Base-by-base conservation (phyloP, 1,139 yeast species). In the Groenewaldozyma sp. region DNA sequence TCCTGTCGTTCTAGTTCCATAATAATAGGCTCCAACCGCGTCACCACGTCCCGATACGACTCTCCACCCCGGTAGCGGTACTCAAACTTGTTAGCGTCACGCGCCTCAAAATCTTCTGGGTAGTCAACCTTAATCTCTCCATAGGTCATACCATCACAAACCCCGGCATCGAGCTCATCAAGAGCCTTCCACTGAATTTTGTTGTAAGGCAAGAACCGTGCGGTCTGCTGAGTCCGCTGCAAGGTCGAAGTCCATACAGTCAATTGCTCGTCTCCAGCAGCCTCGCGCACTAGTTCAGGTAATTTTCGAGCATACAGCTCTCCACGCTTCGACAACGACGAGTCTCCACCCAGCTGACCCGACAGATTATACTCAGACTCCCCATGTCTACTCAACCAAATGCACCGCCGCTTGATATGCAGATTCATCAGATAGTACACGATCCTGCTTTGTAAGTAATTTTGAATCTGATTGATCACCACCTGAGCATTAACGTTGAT, bases 1-100 rank as follows among this genome's bases (percentile, higher is more conserved):
- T 91, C 98, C 63, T 91, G 97, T 46, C 97, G 78, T 63, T 91
- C 98, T 51, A 91, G 72, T 62, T 91, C 98, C 98, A 91, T 91
- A 47, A 91, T 91, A 47, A 91, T 87, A 4, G 98, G 98, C 58
- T 91, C 98, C 45, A 91, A 69, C 43, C 98, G 71, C 35, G 88
- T 82, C 37, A 91, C 96, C 35, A 91, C 95, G 56, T 91, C 98
- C 44, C 95, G 76, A 60, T 91, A 91, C 7, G 94, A 82, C 63
- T 91, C 99, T 34, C 99, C 99, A 3, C 98, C 97, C 37, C 95
- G 76, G 62, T 91, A 91, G 38, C 97, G 74, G 61, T 88, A 91
- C 62, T 87, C 96, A 59, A 83, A 93, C 65, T 93, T 91, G 65
- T 93, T 82, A 51, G 84, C 95, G 59, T 93, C 98, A 45, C 99